These are phyloP conservation scores for Hagleromyces aurorensis DNA, from an alignment of 805 yeast species.

Conservation along the genomic window DNA sequence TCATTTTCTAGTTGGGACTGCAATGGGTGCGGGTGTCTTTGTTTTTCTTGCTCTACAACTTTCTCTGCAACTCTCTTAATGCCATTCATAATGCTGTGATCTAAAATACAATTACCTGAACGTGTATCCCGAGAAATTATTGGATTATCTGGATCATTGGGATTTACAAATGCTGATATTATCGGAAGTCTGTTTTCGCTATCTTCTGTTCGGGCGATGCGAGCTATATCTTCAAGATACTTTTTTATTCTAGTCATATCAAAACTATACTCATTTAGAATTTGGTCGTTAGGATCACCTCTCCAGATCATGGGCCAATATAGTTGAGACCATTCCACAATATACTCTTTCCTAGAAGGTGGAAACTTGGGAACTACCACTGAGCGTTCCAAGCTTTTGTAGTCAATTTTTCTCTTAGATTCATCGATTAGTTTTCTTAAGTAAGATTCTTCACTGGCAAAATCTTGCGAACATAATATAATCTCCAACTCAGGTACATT, in stretches of 20 bases:
- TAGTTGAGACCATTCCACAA: constrained; percentile 52
- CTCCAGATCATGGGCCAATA: constrained; percentile 93
- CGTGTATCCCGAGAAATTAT: constrained; percentile 37
- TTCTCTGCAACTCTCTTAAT: constrained; percentile 53
- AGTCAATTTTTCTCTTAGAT: constrained; percentile 11
- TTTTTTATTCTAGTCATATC: constrained; percentile 38
- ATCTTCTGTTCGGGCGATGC: constrained; percentile 16
- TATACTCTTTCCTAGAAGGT: constrained; percentile 67
- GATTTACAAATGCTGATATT: constrained; percentile 59
- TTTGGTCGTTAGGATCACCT: constrained; percentile 78
- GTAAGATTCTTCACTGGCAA: constrained; percentile 23
- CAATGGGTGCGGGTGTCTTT: constrained; percentile 27
- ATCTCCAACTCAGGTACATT: constrained; percentile 28
- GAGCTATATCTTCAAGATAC: constrained; percentile 27
- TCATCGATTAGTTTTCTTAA: constrained; percentile 18
- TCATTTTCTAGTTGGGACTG: constrained; percentile 6
- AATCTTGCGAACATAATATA: constrained; percentile 40
- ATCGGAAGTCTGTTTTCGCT: constrained; percentile 34
- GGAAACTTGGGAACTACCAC: constrained; percentile 46
- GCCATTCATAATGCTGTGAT: constrained; percentile 71
- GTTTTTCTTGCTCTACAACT: constrained; percentile 32
- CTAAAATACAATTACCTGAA: constrained; percentile 40
- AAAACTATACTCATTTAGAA: constrained; percentile 46
- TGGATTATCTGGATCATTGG: constrained; percentile 33
- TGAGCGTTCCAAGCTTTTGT: constrained; percentile 11